Conservation (phyloP, 2,329 filamentous ascomycete genomes). For the Scopulariopsis brevicaulis region DNA sequence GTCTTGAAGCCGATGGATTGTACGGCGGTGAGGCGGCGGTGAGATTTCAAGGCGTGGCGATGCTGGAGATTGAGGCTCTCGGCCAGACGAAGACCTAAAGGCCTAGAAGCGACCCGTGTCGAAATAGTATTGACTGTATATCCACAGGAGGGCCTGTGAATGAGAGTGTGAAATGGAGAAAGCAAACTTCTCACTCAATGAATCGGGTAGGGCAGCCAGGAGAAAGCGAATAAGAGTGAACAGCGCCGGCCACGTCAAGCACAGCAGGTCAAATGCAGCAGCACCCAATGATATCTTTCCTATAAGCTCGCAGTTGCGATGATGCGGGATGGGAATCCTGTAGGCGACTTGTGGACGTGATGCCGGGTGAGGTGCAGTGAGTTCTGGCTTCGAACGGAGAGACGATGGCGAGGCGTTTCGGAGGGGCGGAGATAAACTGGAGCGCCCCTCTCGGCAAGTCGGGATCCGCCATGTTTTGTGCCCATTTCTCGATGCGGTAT, state of each 20-base stretch:
- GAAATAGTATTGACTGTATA: not conserved
- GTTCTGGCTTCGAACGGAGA: not conserved
- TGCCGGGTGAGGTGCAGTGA: not conserved
- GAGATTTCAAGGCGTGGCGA: not conserved
- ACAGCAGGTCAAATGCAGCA: not conserved
- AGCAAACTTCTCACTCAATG: slow-evolving; percentile 10
- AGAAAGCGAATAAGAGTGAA: not conserved
- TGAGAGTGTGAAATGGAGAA: not conserved
- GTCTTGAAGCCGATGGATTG: not conserved
- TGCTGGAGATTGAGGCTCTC: not conserved
- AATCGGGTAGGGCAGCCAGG: slow-evolving; percentile 1
- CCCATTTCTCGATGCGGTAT: not conserved
- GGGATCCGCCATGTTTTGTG: not conserved
- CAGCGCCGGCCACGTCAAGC: slow-evolving; percentile 4
- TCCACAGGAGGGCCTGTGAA: not conserved
- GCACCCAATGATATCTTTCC: not conserved
- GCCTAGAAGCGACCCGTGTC: not conserved
- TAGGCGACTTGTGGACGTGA: not conserved
- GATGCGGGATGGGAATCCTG: not conserved
- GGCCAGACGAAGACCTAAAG: not conserved
- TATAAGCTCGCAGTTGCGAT: not conserved
- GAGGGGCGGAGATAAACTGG: not conserved
- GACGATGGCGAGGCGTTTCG: not conserved
- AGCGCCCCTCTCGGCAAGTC: not conserved
- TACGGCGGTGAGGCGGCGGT: not conserved